phyloP scores from a whole-genome alignment of 78 protist genomes.

The Monosiga brevicollis region DNA sequence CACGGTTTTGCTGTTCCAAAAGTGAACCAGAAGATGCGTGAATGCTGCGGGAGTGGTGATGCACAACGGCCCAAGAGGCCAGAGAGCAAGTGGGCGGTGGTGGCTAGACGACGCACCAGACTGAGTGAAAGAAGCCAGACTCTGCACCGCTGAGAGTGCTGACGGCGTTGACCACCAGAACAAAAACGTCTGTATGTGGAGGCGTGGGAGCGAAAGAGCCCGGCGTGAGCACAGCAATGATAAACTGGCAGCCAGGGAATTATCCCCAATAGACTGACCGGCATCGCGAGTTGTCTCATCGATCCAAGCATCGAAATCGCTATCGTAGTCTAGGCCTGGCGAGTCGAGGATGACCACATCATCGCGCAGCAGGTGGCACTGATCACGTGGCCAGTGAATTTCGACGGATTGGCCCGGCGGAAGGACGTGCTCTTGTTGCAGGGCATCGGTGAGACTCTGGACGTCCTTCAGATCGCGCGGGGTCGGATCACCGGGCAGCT shows the following conservation, averaged over 20 bases:
- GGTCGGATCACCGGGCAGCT: too few species aligned
- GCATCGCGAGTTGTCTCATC: slow-evolving; percentile 21
- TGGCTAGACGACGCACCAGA: background rate
- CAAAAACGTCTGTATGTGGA: slow-evolving; percentile 20
- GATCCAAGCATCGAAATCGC: slow-evolving; percentile 15
- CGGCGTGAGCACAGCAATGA: background rate
- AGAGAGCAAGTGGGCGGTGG: background rate
- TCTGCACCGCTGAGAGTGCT: slow-evolving; percentile 3
- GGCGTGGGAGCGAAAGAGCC: background rate
- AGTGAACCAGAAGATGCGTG: background rate
- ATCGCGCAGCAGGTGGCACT: slow-evolving; percentile 21
- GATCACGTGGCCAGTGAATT: background rate
- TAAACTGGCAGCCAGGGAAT: background rate
- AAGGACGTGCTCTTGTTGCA: slow-evolving; percentile 11
- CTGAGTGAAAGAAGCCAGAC: background rate
- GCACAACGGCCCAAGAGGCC: background rate
- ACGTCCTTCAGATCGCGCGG: too few species aligned
- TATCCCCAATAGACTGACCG: background rate
- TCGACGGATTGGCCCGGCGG: slow-evolving; percentile 1
- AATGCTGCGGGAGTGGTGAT: background rate
- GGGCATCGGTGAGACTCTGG: too few species aligned
- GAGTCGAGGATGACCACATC: slow-evolving; percentile 14
- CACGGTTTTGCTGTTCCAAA: background rate
- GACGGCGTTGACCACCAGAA: slow-evolving; percentile 31
- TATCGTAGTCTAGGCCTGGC: slow-evolving; percentile 17